Base-by-base conservation (phyloP, 192 early-diverging fungal species). In the Dispira simplex region DNA sequence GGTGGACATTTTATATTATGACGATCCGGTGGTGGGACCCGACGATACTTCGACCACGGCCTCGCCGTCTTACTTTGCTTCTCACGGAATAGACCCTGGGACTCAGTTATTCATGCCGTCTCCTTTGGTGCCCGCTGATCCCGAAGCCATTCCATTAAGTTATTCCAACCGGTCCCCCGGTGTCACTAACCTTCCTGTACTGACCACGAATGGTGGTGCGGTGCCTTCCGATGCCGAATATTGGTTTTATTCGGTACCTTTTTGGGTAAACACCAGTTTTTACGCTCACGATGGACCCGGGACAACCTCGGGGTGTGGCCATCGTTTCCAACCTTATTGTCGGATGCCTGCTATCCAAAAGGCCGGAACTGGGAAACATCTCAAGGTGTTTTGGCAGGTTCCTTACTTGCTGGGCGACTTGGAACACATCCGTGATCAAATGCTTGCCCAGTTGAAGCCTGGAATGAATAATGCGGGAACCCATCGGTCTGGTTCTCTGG, bases 231-330 rank as follows among this genome's bases (percentile, higher is more conserved):
- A 80, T 49, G 75, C 75, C 53, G 66, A 67, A 43, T 53, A 57
- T 23, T 45, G 49, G 39, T 56, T 64, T 16, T 44, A 63, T 14
- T 45, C 81, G 65, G 84, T 92, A 55, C 92, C 95, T 0, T 81
- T 89, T 67, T 98, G 95, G 95, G 78, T 96, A 20, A 92, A 95
- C 66, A 84, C 85, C 64, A 91, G 88, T 63, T 98, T 93, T 66
- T 95, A 90, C 75, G 75, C 70, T 66, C 70, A 73, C 64, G n/a
- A 56, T 21, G 48, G 3, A 51, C 18, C 48, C 48, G 48, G 21
- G 48, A 3, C 18, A 51, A 16, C 18, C 48, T 51, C 58, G 3
- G 21, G 26, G 16, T 16, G 32, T 44, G 11, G 43, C 9, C 74
- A 83, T 58, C 73, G 77, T 23, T 92, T 90, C 66, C 67, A 71